Evolutionary conservation across 2,329 filamentous ascomycete species (phyloP), one percentile per base, ranked within the genome.

Genomic region (Penicillium vulpinum): DNA sequence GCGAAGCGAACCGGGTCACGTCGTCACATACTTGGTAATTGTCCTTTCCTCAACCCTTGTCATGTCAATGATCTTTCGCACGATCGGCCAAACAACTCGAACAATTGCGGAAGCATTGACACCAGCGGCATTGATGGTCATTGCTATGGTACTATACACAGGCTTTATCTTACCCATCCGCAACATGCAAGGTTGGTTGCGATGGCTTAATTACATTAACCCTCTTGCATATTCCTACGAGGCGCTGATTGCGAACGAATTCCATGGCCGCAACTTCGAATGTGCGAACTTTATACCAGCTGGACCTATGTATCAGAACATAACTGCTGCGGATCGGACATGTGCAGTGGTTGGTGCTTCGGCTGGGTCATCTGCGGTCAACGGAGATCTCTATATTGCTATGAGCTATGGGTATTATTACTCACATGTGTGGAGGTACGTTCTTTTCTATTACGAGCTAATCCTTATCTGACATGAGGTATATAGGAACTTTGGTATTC

Each of bases 171-270:
- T 88, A 33, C 82, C 83, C 0, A 81, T 82, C 16, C 77, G 78
- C 0, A 77, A 84, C 18, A 83, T 85, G 79, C 58, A 59, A 22
- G 61, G 31, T 7, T 90, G 88, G 88, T 83, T 88, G 33, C 79
- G 83, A 3, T 89, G 87, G 86, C 80, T 89, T 28, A 82, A 81
- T 43, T 88, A 82, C 74, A 75, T 88, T 21, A 88, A 89, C 54
- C 86, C 87, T 29, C 70, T 72, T 16, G 62, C 69, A 15, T 35
- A 35, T n/a, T 35, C 33, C 33, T 35, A 35, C 15, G 33, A 35
- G 33, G 33, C 33, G 15, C 15, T 35, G 33, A 8, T 35, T n/a
- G 33, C 33, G 5, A 35, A 35, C 13, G 33, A 35, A n/a, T 35
- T 35, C 33, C 33, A 35, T 35, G 33, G 33, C 15, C 33, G 33